Percentiles rank a stretch among this genome's conserved stretches.
phyloP scores from a whole-genome alignment of 2,329 filamentous ascomycete species.

The Sclerotinia spermophila region DNA sequence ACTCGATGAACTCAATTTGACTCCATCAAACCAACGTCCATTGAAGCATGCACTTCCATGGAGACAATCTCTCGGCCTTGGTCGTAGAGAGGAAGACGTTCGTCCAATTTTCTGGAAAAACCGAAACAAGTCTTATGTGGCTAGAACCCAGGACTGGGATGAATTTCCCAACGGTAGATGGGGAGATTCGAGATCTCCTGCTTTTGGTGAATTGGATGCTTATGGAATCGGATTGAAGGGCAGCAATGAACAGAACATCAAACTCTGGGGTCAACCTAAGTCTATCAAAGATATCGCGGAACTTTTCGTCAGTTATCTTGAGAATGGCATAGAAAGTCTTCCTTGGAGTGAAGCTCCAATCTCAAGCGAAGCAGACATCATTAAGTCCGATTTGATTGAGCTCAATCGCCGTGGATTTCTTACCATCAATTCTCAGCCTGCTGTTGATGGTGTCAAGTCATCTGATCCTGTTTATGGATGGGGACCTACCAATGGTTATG shows the following conservation, averaged over 20 bases:
- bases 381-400: constrained; percentile 71
- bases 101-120: constrained; percentile 99
- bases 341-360: constrained; percentile 95
- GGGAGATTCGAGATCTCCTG: constrained; percentile 94
- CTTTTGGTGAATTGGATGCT: constrained; percentile 90
- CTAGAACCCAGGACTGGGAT: constrained; percentile 96
- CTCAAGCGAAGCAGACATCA: constrained; percentile 73
- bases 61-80: constrained; percentile 88
- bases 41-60: constrained; percentile 90
- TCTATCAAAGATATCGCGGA: constrained; percentile 75
- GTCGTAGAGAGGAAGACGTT: constrained; percentile 88
- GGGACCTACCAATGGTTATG: constrained; percentile 92
- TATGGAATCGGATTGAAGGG: constrained; percentile 93
- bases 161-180: constrained; percentile 98
- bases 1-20: constrained; percentile 80
- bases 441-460: constrained; percentile 86
- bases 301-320: constrained; percentile 81
- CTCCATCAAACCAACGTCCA: constrained; percentile 73
- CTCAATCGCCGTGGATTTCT: constrained; percentile 84
- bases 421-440: constrained; percentile 96
- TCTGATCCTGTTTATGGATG: constrained; percentile 85
- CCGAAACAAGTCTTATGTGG: constrained; percentile 90
- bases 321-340: constrained; percentile 73
- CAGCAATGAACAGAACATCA: constrained; percentile 92
- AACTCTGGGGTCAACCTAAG: constrained; percentile 86